Percentiles rank a stretch among this genome's conserved stretches.
These are phyloP conservation scores for Groenewaldozyma auringiensis DNA, from an alignment of 1,139 yeast species.

Conservation along the genomic window DNA sequence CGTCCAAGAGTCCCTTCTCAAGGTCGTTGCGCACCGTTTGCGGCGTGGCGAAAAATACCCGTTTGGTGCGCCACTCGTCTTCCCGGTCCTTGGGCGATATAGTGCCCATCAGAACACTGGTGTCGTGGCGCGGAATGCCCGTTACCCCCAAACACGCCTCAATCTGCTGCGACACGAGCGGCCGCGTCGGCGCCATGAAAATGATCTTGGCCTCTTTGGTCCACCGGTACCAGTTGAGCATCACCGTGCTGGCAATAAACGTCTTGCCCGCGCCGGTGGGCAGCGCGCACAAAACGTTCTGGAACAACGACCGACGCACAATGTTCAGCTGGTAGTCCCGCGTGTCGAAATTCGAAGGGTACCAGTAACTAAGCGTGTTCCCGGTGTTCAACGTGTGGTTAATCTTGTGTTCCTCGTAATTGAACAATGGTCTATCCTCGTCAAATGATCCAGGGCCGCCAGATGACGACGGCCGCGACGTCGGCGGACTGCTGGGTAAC, in stretches of 20 bases:
- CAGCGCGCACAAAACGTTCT: slow-evolving; percentile 76
- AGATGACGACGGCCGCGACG: too few relatives aligned
- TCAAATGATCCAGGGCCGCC: background rate
- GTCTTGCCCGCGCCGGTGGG: slow-evolving; percentile 99
- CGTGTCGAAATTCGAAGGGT: slow-evolving; percentile 77
- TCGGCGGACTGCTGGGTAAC: background rate
- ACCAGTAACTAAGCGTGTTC: slow-evolving; percentile 49
- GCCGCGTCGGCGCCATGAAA: slow-evolving; percentile 96
- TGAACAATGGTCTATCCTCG: background rate
- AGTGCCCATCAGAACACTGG: slow-evolving; percentile 71
- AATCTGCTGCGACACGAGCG: slow-evolving; percentile 95
- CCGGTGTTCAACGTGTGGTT: slow-evolving; percentile 40
- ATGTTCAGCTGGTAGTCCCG: slow-evolving; percentile 87
- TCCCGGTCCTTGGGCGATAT: slow-evolving; percentile 36
- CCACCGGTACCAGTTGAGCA: slow-evolving; percentile 88
- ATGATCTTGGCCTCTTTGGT: slow-evolving; percentile 65
- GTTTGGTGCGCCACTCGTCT: slow-evolving; percentile 64
- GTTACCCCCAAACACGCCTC: slow-evolving; percentile 86
- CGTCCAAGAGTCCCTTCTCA: slow-evolving; percentile 63
- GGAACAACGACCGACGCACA: slow-evolving; percentile 60
- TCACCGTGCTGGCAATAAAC: slow-evolving; percentile 88
- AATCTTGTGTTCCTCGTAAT: slow-evolving; percentile 3
- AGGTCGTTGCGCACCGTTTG: slow-evolving; percentile 93
- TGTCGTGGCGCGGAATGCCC: slow-evolving; percentile 67
- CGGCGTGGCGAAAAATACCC: slow-evolving; percentile 91